Evolutionary conservation across 495 filamentous ascomycete species (phyloP).

Genomic region (Penicillium pulvis): DNA sequence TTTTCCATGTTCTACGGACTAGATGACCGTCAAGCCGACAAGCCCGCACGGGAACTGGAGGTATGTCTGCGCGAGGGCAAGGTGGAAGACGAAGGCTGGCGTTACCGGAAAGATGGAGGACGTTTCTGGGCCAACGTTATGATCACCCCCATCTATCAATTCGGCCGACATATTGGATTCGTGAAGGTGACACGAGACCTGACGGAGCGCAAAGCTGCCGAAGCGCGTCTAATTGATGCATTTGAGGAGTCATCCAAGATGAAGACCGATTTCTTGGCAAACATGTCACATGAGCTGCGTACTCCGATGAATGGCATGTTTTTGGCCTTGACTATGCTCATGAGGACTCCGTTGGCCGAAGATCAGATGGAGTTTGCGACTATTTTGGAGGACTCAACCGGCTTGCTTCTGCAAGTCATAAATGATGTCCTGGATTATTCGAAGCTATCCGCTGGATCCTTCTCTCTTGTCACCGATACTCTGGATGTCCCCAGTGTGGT

Average conservation of each 20-base stretch:
- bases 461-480: slow-evolving; percentile 73
- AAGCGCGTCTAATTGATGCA: slow-evolving; percentile 58
- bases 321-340: slow-evolving; percentile 68
- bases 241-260: slow-evolving; percentile 67
- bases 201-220: slow-evolving; percentile 61
- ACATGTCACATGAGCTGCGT: slow-evolving; percentile 90
- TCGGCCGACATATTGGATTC: slow-evolving; percentile 61
- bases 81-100: slow-evolving; percentile 68
- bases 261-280: slow-evolving; percentile 70
- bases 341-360: slow-evolving; percentile 63
- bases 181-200: slow-evolving; percentile 67
- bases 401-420: slow-evolving; percentile 81
- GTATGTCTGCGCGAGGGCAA: slow-evolving; percentile 61
- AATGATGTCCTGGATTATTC: slow-evolving; percentile 90
- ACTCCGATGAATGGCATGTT: slow-evolving; percentile 80
- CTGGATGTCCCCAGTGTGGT: slow-evolving; percentile 62
- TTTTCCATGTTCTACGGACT: slow-evolving; percentile 64
- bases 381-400: slow-evolving; percentile 79
- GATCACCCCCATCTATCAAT: slow-evolving; percentile 61
- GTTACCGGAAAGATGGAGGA: slow-evolving; percentile 61
- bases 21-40: slow-evolving; percentile 53
- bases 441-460: slow-evolving; percentile 84
- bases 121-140: slow-evolving; percentile 70
- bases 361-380: slow-evolving; percentile 76
- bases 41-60: slow-evolving; percentile 50